phyloP scores from a whole-genome alignment of 495 filamentous ascomycete species.

The Neurospora sp. region DNA sequence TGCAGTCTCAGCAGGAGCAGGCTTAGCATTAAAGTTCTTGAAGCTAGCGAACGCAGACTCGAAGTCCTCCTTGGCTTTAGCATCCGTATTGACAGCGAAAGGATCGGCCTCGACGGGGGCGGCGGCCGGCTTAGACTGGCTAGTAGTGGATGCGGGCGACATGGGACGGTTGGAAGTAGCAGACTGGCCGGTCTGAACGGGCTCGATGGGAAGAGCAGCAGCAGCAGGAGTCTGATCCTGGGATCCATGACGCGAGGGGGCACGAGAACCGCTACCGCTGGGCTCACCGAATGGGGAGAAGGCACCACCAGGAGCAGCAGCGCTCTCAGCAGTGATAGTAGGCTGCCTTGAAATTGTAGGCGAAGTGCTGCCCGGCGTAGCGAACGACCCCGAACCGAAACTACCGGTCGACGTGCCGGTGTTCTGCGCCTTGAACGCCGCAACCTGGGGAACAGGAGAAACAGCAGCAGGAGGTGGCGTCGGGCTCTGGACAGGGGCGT shows the following conservation, averaged over 20 bases:
- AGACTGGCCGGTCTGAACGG: constrained; percentile 25
- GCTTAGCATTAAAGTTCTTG: constrained; percentile 24
- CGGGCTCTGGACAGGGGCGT: constrained; percentile 14
- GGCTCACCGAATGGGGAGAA: constrained; percentile 57
- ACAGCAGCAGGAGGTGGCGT: constrained; percentile 45
- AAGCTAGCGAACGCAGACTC: constrained; percentile 64
- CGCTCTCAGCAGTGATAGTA: constrained; percentile 33
- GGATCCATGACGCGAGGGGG: constrained; percentile 4
- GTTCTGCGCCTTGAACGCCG: constrained; percentile 58
- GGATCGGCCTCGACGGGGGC: constrained; percentile 29
- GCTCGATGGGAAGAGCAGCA: constrained; percentile 19
- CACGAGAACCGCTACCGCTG: constrained; percentile 5
- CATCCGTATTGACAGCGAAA: constrained; percentile 45
- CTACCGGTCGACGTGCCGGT: constrained; percentile 42
- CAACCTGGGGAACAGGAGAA: constrained; percentile 11
- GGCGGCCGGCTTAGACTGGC: constrained; percentile 11
- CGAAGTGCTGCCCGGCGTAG: constrained; percentile 43
- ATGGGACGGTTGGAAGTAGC: constrained; percentile 21
- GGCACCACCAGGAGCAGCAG: background rate
- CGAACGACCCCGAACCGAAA: constrained; percentile 35
- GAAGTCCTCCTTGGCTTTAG: constrained; percentile 62
- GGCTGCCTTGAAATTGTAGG: constrained; percentile 43
- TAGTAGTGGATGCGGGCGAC: constrained; percentile 6
- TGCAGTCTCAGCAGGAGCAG: constrained; percentile 17
- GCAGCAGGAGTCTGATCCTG: constrained; percentile 4